A percentile compares a stretch with the other conserved stretches of the same genome.
Evolutionary conservation across 768 basidiomycete species (phyloP).

Genomic region (Boletus rufocinnamomeus): DNA sequence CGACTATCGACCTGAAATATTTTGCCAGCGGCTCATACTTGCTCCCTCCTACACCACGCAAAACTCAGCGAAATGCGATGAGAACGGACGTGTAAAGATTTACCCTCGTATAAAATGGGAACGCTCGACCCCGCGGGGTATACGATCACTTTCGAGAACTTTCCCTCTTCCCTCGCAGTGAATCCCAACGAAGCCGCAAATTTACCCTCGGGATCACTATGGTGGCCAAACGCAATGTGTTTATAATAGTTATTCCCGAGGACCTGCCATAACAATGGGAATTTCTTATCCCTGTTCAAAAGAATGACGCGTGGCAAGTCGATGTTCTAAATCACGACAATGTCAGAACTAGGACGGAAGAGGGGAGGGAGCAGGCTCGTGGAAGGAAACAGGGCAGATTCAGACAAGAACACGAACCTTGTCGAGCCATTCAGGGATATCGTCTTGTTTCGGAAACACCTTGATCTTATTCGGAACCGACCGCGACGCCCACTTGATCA

Average conservation of each 20-base stretch:
- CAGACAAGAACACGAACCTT: slow-evolving; percentile 50
- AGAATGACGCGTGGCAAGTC: slow-evolving; percentile 61
- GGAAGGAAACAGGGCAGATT: neutral
- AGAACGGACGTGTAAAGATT: slow-evolving; percentile 9
- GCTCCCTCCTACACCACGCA: slow-evolving; percentile 49
- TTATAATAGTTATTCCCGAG: slow-evolving; percentile 72
- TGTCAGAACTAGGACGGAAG: neutral
- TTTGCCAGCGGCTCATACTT: slow-evolving; percentile 76
- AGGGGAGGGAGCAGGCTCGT: neutral
- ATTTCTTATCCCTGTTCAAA: slow-evolving; percentile 72
- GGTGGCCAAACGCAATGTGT: slow-evolving; percentile 60
- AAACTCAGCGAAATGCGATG: neutral
- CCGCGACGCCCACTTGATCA: slow-evolving; percentile 76
- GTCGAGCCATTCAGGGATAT: slow-evolving; percentile 67
- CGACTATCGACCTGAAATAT: slow-evolving; percentile 70
- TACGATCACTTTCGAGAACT: slow-evolving; percentile 67
- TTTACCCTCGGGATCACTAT: slow-evolving; percentile 66
- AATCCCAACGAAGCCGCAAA: slow-evolving; percentile 60
- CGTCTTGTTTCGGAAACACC: slow-evolving; percentile 54
- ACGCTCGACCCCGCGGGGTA: slow-evolving; percentile 63
- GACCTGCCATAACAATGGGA: slow-evolving; percentile 79
- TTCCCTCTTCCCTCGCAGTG: slow-evolving; percentile 50
- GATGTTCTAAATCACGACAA: slow-evolving; percentile 31
- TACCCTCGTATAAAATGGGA: slow-evolving; percentile 70
- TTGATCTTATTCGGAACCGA: slow-evolving; percentile 73